Evolutionary conservation across 148 eudicot species (phyloP).

Genomic region (Fagopyrum esculentum): DNA sequence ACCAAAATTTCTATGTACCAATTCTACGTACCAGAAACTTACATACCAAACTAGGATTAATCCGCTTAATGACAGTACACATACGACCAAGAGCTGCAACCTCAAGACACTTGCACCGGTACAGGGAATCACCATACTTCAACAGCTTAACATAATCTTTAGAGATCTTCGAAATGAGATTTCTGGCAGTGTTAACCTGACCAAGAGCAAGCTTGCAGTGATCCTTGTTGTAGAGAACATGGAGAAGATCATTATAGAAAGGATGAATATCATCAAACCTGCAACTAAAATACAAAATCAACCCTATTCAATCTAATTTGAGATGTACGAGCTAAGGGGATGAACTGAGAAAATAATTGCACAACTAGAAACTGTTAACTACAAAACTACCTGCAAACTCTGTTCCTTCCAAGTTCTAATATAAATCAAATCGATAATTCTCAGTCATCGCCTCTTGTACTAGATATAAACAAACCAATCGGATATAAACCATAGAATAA

Average conservation of each 20-base stretch:
- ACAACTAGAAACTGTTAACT: no score
- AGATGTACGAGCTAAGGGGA: no score
- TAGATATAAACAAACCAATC: no score
- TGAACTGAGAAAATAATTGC: no score
- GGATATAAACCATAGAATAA: no score
- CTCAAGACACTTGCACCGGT: constrained; percentile 78
- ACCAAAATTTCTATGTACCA: no score
- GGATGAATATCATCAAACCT: constrained; percentile 63
- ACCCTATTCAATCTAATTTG: no score
- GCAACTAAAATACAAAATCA: background rate
- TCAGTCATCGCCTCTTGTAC: no score
- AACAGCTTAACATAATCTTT: constrained; percentile 18
- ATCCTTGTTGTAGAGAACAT: constrained; percentile 89
- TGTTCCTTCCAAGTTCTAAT: no score
- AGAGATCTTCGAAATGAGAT: constrained; percentile 58
- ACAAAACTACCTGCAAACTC: no score
- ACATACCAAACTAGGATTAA: constrained; percentile 85
- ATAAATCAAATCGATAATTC: no score
- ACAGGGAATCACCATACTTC: constrained; percentile 86
- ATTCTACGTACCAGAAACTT: no score
- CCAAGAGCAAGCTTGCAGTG: constrained; percentile 98
- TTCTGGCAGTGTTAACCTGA: constrained; percentile 81
- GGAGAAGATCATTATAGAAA: constrained; percentile 84
- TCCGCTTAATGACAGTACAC: constrained; percentile 81
- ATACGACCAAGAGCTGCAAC: constrained; percentile 97